Evolutionary conservation across 306 rosid genomes (phyloP), one percentile per base, ranked within the genome.

Genomic region (Trifolium pratense): DNA sequence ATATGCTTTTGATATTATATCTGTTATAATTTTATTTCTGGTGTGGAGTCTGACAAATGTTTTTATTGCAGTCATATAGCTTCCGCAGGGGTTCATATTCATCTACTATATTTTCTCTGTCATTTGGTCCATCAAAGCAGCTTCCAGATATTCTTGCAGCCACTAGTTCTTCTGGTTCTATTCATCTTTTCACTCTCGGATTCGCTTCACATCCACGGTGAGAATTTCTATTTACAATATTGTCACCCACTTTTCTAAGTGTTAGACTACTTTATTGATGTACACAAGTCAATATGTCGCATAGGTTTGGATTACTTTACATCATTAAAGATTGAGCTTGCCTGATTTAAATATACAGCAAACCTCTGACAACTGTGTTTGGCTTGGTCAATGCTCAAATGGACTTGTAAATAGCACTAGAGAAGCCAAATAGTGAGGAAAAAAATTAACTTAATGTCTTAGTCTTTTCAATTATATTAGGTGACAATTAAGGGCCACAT

Each of bases 61-160:
- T 64, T 68, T 68, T 70, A 80, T 60, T 36, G 75, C 87, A 93
- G 98, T 91, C 96, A 55, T 91, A 84, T 75, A 91, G 98, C 81
- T 91, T 93, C 80, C 96, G 97, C 63, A 93, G 98, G 88, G 98
- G 98, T 42, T 73, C 97, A 67, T 91, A 89, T 75, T 84, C 94
- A 39, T 89, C 98, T 36, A 91, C 88, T 37, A 88, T 93, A 86
- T 93, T 77, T 79, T 93, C 98, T 58, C 82, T 93, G 81, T 86
- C 98, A 68, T 93, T 93, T 83, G 96, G 91, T 29, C 96, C 92
- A 56, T 89, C 96, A 63, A 61, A 45, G 79, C 87, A 81, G 79
- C 84, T 91, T 79, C 98, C 98, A 12, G 91, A 91, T 79, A 84
- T 93, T 78, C 96, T 93, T 55, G 92, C 90, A 80, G 94, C 94